phyloP scores from a whole-genome alignment of 805 yeast species.

The Candida krabiensis region DNA sequence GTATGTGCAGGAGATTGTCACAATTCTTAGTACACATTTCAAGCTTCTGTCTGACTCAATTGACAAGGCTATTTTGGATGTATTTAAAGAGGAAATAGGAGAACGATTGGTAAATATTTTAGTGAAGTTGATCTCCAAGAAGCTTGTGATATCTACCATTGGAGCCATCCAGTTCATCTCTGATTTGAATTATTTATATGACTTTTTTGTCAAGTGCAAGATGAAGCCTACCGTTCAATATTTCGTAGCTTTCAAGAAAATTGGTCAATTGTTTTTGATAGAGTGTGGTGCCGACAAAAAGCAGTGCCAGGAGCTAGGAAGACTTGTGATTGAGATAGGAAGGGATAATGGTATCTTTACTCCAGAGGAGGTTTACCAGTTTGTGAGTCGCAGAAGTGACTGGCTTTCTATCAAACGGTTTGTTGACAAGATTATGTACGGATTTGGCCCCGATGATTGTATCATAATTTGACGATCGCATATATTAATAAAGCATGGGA shows the following conservation, averaged over 20 bases:
- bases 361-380: constrained; percentile 93
- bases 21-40: constrained; percentile 68
- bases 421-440: constrained; percentile 95
- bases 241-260: constrained; percentile 75
- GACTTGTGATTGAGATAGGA: constrained; percentile 76
- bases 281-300: constrained; percentile 48
- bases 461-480: constrained; percentile 41
- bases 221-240: constrained; percentile 72
- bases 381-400: constrained; percentile 83
- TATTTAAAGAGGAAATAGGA: constrained; percentile 92
- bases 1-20: constrained; percentile 65
- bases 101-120: constrained; percentile 76
- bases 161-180: constrained; percentile 84
- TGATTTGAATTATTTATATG: constrained; percentile 78
- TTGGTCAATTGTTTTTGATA: constrained; percentile 81
- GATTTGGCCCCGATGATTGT: constrained; percentile 82
- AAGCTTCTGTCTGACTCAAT: constrained; percentile 75
- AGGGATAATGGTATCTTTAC: constrained; percentile 86
- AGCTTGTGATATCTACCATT: constrained; percentile 63
- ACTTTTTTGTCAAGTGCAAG: constrained; percentile 61
- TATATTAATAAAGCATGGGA: no score
- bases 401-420: constrained; percentile 76
- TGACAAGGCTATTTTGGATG: constrained; percentile 84
- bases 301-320: constrained; percentile 83
- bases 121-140: constrained; percentile 73